Evolutionary conservation across 2,329 filamentous ascomycete genomes (phyloP), one percentile per base, ranked within the genome.

Genomic region (Cladorrhinum sp.): DNA sequence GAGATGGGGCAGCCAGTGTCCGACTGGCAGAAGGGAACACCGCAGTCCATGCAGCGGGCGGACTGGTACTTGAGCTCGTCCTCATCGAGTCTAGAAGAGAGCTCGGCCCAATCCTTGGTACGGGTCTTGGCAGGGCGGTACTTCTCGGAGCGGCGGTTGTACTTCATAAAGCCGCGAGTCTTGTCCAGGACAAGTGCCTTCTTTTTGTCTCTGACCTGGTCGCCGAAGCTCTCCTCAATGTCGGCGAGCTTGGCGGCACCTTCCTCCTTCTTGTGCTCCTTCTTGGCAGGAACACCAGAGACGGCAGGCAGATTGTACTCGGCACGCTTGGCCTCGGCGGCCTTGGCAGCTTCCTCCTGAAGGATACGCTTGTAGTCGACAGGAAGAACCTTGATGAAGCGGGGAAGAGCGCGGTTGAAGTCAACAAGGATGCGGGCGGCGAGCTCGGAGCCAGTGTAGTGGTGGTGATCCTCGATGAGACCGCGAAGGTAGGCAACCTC

Each of bases 1-100:
- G 88, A 92, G 75, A 97, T 97, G 1, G 94, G 94, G 74, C 94
- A 98, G 54, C 94, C 94, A 65, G 91, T 92, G 69, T 98, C 94
- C 20, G 92, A 96, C 76, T 98, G 94, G 71, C 94, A 98, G 84
- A 98, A 98, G 1, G 94, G 94, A 63, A 98, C 93, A 85, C 94
- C 94, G 64, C 94, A 98, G 79, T 98, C 94, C 94, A 98, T 98
- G 81, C 94, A 98, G 66, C 94, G 91, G 63, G 94, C 94, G 52
- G 92, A 89, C 77, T 98, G 94, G 73, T 96, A 97, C 80, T 97
- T 97, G 66, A 97, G 86, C 78, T 96, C 92, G 68, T 97, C 94
- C 76, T 96, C 92, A 66, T 91, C 92, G 54, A 98, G 84, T 61
- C 94, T 90, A 70, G 86, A 86, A 62, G 89, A 95, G 52, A 98